Percentiles rank a stretch among this genome's conserved stretches.
Evolutionary conservation across 2,329 filamentous ascomycete species (phyloP).

Genomic region (Nannizziopsis arthrosporioides): DNA sequence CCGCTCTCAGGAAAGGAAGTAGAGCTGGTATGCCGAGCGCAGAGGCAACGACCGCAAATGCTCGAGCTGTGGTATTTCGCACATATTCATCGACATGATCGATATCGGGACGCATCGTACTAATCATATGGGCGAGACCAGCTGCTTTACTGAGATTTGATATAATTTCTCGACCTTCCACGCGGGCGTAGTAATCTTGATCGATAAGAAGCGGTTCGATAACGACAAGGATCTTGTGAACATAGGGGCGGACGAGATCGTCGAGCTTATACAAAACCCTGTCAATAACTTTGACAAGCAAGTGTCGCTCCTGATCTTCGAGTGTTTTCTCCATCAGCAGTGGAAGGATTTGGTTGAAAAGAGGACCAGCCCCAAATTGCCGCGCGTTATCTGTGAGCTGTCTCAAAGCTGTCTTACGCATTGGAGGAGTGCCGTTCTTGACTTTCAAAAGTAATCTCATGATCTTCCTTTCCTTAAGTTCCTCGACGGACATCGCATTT

Average conservation of each 20-base stretch:
- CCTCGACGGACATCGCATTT: slow-evolving; percentile 80
- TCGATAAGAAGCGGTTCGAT: slow-evolving; percentile 99
- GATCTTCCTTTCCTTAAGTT: slow-evolving; percentile 95
- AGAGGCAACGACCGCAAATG: slow-evolving; percentile 93
- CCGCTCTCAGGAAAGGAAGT: slow-evolving; percentile 85
- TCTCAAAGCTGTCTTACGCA: slow-evolving; percentile 94
- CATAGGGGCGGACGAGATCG: slow-evolving; percentile 87
- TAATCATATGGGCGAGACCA: slow-evolving; percentile 96
- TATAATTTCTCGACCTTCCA: slow-evolving; percentile 97
- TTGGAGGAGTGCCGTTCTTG: slow-evolving; percentile 97
- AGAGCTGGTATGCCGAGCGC: slow-evolving; percentile 91
- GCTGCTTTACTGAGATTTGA: slow-evolving; percentile 95
- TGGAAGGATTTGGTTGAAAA: slow-evolving; percentile 96
- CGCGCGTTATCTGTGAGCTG: slow-evolving; percentile 96
- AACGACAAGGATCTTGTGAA: slow-evolving; percentile 96
- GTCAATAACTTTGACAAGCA: slow-evolving; percentile 98
- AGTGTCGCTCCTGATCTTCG: slow-evolving; percentile 93
- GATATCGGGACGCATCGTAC: slow-evolving; percentile 96
- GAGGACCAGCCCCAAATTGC: slow-evolving; percentile 81
- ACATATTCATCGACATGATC: slow-evolving; percentile 98
- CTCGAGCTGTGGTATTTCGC: slow-evolving; percentile 89
- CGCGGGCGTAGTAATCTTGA: slow-evolving; percentile 97
- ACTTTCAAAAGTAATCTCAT: slow-evolving; percentile 95
- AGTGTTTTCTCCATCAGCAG: slow-evolving; percentile 96
- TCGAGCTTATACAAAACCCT: slow-evolving; percentile 97